Conservation (phyloP, 257 asterid species). For the Solanum peruvianum region DNA sequence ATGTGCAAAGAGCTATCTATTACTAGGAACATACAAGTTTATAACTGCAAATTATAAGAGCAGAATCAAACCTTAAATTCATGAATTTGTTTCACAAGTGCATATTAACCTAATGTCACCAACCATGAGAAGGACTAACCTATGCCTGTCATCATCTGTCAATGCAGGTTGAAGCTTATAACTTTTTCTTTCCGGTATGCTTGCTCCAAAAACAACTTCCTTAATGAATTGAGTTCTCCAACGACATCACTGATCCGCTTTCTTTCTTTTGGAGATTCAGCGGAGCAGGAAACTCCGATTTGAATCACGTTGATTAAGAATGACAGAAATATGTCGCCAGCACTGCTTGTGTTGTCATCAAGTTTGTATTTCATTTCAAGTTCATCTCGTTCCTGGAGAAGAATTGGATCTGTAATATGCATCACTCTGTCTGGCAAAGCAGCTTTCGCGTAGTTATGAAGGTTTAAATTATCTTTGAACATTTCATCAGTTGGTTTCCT, state of each 20-base stretch:
- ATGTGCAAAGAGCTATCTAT: background rate
- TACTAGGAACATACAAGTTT: background rate
- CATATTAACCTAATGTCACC: background rate
- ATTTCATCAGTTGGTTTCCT: slow-evolving; percentile 13
- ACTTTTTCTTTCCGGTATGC: background rate
- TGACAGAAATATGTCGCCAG: background rate
- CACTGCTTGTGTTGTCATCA: background rate
- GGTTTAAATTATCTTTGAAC: slow-evolving; percentile 4
- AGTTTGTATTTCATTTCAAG: background rate
- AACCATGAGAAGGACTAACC: background rate
- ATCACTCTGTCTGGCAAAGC: slow-evolving; percentile 1
- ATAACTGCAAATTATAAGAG: background rate
- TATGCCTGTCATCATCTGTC: background rate
- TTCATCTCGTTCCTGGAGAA: background rate
- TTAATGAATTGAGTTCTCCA: background rate
- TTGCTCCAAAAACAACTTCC: background rate
- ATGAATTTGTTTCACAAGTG: background rate
- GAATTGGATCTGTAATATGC: background rate
- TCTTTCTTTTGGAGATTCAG: background rate
- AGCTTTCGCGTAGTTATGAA: slow-evolving; percentile 1
- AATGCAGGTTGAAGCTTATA: background rate
- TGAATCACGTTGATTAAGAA: background rate
- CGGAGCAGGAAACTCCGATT: background rate
- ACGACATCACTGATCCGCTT: background rate
- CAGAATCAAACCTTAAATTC: background rate